Conservation (phyloP, 371 early-diverging fungal genomes). For the Actinomucor elegans region DNA sequence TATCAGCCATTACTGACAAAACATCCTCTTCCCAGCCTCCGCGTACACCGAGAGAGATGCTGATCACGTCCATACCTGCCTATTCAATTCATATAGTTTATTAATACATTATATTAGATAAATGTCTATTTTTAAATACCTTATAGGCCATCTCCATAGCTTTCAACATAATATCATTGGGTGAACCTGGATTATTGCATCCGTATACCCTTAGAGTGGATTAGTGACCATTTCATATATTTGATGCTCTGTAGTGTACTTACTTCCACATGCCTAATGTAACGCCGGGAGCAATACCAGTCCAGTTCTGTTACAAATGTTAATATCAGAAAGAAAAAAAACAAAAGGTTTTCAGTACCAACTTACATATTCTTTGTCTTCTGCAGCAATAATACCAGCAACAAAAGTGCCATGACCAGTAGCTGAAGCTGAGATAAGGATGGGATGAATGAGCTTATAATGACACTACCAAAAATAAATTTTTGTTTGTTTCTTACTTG, state of each 20-base stretch:
- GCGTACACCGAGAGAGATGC: slow-evolving; percentile 20
- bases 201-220: slow-evolving; percentile 22
- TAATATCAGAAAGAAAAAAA: too few relatives aligned
- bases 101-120: too few relatives aligned
- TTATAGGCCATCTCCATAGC: slow-evolving; percentile 68
- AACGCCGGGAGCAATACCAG: slow-evolving; percentile 64
- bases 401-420: slow-evolving; percentile 46
- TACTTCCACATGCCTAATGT: slow-evolving; percentile 45
- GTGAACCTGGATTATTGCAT: slow-evolving; percentile 16
- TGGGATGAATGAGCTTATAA: neutral
- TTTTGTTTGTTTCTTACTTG: slow-evolving; percentile 15
- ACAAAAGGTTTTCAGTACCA: neutral
- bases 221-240: neutral
- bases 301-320: slow-evolving; percentile 30
- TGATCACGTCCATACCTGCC: slow-evolving; percentile 31
- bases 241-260: neutral
- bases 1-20: slow-evolving; percentile 29
- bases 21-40: slow-evolving; percentile 39
- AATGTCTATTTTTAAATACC: slow-evolving; percentile 34
- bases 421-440: slow-evolving; percentile 20
- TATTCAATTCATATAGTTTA: too few relatives aligned
- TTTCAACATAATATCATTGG: slow-evolving; percentile 63
- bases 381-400: slow-evolving; percentile 62
- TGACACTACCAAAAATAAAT: neutral
- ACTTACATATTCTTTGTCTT: slow-evolving; percentile 38